Evolutionary conservation across 345 rosid species (phyloP).

Genomic region (Acer saccharum): DNA sequence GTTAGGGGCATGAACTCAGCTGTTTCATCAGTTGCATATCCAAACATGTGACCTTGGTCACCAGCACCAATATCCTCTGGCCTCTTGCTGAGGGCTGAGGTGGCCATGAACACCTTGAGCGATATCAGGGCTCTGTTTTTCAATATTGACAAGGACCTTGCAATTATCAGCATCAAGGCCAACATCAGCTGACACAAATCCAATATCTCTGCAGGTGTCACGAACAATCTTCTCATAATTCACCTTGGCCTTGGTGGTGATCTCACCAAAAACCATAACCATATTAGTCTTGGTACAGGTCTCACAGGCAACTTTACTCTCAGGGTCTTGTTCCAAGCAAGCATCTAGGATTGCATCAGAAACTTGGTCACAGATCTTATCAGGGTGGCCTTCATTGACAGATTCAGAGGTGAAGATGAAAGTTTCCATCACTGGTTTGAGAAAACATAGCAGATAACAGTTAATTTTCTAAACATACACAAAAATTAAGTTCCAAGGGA

Average conservation of each 20-base stretch:
- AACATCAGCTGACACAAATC: conserved; percentile 24
- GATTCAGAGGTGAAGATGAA: conserved; percentile 33
- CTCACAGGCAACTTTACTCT: conserved; percentile 34
- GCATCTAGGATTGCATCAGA: conserved; percentile 33
- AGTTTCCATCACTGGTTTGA: conserved; percentile 25
- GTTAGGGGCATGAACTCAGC: conserved; percentile 34
- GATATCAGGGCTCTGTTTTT: conserved; percentile 33
- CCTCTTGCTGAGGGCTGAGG: conserved; percentile 27
- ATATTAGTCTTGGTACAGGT: conserved; percentile 33
- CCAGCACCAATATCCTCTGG: conserved; percentile 34
- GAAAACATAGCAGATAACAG: background rate
- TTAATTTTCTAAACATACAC: background rate
- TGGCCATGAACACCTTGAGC: conserved; percentile 31
- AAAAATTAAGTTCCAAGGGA: conserved; percentile 8
- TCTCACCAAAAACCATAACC: conserved; percentile 36
- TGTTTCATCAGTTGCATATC: conserved; percentile 37
- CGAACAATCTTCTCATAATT: conserved; percentile 31
- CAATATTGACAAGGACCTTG: conserved; percentile 31
- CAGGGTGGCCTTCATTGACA: conserved; percentile 34
- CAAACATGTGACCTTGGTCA: conserved; percentile 37
- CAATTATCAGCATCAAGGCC: conserved; percentile 29
- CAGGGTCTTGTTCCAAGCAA: conserved; percentile 32
- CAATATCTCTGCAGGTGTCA: conserved; percentile 29
- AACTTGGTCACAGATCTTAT: conserved; percentile 32
- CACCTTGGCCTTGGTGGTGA: conserved; percentile 36